Evolutionary conservation across 2,329 filamentous ascomycete genomes (phyloP), one percentile per base, ranked within the genome.

Genomic region (Sclerotinia subarctica): DNA sequence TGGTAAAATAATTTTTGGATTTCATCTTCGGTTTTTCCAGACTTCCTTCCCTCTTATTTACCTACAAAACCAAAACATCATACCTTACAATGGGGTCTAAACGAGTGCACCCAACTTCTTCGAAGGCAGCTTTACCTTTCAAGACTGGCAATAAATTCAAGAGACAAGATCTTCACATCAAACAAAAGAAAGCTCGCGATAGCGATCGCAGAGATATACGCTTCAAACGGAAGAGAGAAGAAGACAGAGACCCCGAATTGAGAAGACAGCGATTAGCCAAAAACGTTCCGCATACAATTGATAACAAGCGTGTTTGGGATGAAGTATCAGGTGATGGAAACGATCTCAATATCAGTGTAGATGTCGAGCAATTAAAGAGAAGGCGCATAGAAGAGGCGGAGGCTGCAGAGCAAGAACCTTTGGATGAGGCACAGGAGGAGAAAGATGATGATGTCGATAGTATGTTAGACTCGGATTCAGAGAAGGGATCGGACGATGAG

Each of bases 271-370:
- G 95, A 74, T 82, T 94, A 70, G 88, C 88, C 69, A 87, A 86
- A 73, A 97, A 97, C 80, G 85, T 93, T 54, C 91, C 95, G 0
- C 79, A 87, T 66, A 96, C 93, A 0, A 85, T 97, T 68, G 94
- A 97, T 74, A 87, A 88, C 74, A 97, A 97, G 82, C 88, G 95
- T 78, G 88, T 92, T 44, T 98, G 93, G 92, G 94, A 97, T 75
- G 89, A 94, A 64, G 86, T 86, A 62, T 88, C 88, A 59, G 85
- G 85, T 60, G 86, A 89, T 72, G 84, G 85, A 63, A 86, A 89
- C 71, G 84, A 81, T 60, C 80, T 88, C 7, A 84, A 83, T 70
- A 74, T 74, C 62, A 77, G 76, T 59, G 85, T 89, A 44, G 85
- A 89, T 70, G 79, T 89, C 66, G 84, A 87, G 72, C 82, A 85